phyloP scores from a whole-genome alignment of 2,329 filamentous ascomycete genomes.

The Trichoderma sp. region DNA sequence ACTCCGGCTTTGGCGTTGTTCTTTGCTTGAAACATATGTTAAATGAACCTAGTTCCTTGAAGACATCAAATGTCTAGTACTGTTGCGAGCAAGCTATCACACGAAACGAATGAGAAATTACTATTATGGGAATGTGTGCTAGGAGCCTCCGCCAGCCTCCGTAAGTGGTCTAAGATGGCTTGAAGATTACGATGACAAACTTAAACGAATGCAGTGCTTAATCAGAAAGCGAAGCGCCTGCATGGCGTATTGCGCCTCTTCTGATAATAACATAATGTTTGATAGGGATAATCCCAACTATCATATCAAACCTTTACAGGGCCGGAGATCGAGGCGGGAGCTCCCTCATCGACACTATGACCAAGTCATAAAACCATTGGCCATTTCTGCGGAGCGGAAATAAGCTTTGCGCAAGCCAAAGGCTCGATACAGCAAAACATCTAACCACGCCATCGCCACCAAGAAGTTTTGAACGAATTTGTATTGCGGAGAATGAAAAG shows the following conservation, averaged over 20 bases:
- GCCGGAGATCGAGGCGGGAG: too few species aligned
- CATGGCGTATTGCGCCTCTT: background rate
- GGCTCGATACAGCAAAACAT: background rate
- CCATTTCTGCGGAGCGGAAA: background rate
- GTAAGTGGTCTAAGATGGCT: background rate
- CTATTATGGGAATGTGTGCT: background rate
- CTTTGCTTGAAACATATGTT: background rate
- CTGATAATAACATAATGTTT: background rate
- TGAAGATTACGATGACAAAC: background rate
- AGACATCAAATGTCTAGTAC: background rate
- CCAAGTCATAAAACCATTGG: background rate
- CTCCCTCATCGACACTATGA: background rate
- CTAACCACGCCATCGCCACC: background rate
- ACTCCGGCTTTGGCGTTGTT: background rate
- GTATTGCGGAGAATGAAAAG: background rate
- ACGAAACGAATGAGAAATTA: background rate
- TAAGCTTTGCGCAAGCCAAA: background rate
- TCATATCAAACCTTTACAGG: background rate
- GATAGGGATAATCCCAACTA: background rate
- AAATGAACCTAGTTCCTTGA: background rate
- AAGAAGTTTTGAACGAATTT: background rate
- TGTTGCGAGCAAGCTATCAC: background rate
- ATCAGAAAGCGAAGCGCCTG: background rate
- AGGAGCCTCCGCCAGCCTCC: background rate
- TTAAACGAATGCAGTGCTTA: background rate